Percentiles rank a stretch among this genome's conserved stretches.
Conservation (phyloP, 2,329 filamentous ascomycete species). For the Chrysosporium keratinophilum region DNA sequence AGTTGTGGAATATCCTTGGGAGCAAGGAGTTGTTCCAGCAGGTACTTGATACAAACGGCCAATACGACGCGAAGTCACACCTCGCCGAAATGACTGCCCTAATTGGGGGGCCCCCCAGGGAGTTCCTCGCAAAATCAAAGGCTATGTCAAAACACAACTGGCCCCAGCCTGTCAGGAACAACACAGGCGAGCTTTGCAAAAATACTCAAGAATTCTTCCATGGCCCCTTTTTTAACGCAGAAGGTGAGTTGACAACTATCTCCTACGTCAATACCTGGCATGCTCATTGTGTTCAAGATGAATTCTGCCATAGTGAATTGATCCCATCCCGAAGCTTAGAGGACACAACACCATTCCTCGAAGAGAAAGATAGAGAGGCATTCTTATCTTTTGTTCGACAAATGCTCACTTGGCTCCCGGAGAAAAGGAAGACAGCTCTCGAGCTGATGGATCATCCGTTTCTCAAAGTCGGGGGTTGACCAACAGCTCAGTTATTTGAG, state of each 20-base stretch:
- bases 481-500: too few species aligned
- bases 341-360: constrained; percentile 20
- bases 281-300: constrained; percentile 16
- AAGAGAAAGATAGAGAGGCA: constrained; percentile 23
- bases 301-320: constrained; percentile 20
- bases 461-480: constrained; percentile 16
- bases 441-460: constrained; percentile 30
- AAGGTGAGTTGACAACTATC: constrained; percentile 19
- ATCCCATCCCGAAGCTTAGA: constrained; percentile 20
- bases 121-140: constrained; percentile 19
- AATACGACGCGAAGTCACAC: constrained; percentile 31
- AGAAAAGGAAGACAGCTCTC: constrained; percentile 28
- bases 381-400: constrained; percentile 27
- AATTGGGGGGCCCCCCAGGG: constrained; percentile 28
- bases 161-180: constrained; percentile 23
- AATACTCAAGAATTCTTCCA: constrained; percentile 28
- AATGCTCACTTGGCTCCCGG: constrained; percentile 30
- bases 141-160: constrained; percentile 25
- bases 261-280: background rate
- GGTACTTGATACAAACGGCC: constrained; percentile 27
- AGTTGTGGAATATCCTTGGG: constrained; percentile 23
- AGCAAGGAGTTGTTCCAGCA: constrained; percentile 21
- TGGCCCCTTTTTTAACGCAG: constrained; percentile 30
- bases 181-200: constrained; percentile 24
- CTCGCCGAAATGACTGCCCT: constrained; percentile 38